Evolutionary conservation across 495 filamentous ascomycete genomes (phyloP), one percentile per base, ranked within the genome.

Genomic region (Daldinia childiae): DNA sequence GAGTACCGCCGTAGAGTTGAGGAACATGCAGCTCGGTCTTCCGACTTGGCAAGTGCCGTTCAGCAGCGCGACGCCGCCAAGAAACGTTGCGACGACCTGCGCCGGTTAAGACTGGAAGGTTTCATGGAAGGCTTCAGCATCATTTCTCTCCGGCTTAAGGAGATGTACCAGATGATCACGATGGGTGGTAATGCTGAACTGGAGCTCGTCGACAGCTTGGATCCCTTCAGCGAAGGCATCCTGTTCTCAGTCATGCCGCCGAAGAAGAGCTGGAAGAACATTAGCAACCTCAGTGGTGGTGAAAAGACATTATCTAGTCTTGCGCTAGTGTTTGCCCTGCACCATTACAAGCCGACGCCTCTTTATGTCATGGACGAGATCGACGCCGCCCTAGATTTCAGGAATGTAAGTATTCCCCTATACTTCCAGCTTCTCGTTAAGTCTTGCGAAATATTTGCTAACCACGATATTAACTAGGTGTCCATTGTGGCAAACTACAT

Each of bases 161-260:
- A 99, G 79, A 99, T 99, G 95, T 99, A 99, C 82, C 95, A 98
- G 80, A 98, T 99, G 95, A 99, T 99, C 80, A 99, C 95, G 29
- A 99, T 99, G 95, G 95, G 95, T 67, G 95, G 95, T 45, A 99
- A 99, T 74, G 95, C 95, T 7, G 96, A 98, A 83, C 85, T 99
- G 14, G 95, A 99, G 78, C 89, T 99, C 29, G 95, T 99, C 21
- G 95, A 99, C 80, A 93, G 89, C 1, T 83, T 99, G 4, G 95
- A 99, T 79, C 95, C 95, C 4, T 99, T 99, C 84, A 93, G 92
- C 5, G 95, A 99, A 77, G 95, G 95, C 6, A 98, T 99, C 63
- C 79, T 98, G 38, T 99, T 99, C 80, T 92, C 89, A 57, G 95
- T 99, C 60, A 99, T 99, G 95, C 95, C 95, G 39, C 95, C 95